These are phyloP conservation scores for Mycosphaerella sp. DNA, from an alignment of 2,329 filamentous ascomycete genomes.

Conservation along the genomic window DNA sequence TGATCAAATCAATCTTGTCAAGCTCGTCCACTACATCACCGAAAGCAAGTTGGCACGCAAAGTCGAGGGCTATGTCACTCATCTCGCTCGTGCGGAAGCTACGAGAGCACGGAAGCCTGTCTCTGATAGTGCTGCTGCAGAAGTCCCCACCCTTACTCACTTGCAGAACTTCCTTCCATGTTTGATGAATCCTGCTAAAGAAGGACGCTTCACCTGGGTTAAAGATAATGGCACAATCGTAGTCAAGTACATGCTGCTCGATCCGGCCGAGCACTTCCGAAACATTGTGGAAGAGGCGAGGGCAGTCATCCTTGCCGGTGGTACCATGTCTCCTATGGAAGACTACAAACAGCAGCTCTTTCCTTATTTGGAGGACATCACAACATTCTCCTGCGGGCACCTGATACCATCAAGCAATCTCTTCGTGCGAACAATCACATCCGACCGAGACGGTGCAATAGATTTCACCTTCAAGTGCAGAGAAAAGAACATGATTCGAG, in stretches of 20 bases:
- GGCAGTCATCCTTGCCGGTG: constrained; percentile 84
- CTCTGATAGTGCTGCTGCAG: constrained; percentile 3
- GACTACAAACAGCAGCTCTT: constrained; percentile 87
- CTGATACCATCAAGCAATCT: constrained; percentile 81
- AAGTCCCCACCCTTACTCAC: constrained; percentile 52
- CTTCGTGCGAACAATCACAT: constrained; percentile 64
- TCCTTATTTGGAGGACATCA: constrained; percentile 63
- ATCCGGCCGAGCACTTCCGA: constrained; percentile 85
- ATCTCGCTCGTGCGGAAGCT: constrained; percentile 35
- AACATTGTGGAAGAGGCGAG: constrained; percentile 78
- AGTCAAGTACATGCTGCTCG: constrained; percentile 80
- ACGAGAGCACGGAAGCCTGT: neutral
- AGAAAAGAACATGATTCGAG: constrained; percentile 59
- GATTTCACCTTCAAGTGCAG: constrained; percentile 85
- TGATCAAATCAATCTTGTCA: constrained; percentile 92
- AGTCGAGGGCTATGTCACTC: constrained; percentile 77
- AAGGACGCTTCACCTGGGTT: constrained; percentile 56
- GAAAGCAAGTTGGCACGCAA: constrained; percentile 92
- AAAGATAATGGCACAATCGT: constrained; percentile 48
- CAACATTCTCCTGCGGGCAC: constrained; percentile 85
- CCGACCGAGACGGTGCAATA: constrained; percentile 50
- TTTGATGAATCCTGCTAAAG: constrained; percentile 74
- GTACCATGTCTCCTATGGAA: constrained; percentile 95
- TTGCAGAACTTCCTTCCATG: constrained; percentile 67
- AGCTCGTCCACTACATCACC: constrained; percentile 78